Percentiles rank a stretch among this genome's conserved stretches.
phyloP scores from a whole-genome alignment of 1,284 basidiomycete genomes.

The Ceratobasidium sp. region DNA sequence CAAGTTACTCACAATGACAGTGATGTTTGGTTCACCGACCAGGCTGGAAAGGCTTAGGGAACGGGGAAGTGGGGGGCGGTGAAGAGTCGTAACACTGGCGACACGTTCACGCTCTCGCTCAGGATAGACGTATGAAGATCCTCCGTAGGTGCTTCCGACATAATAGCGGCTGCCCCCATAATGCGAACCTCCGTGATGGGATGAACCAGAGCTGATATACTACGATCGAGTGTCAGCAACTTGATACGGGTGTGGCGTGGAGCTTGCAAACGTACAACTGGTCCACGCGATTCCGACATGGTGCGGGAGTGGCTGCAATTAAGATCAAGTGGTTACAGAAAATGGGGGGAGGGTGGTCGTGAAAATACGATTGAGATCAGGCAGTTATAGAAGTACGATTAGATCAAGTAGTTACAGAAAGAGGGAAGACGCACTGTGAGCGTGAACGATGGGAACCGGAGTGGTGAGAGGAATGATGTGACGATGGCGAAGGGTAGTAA shows the following conservation, averaged over 20 bases:
- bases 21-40: constrained; percentile 38
- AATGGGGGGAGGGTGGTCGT: too few species aligned
- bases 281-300: constrained; percentile 43
- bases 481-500: constrained; percentile 31
- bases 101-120: constrained; percentile 41
- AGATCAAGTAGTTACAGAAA: too few species aligned
- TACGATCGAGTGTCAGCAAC: neutral
- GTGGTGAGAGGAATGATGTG: constrained; percentile 16
- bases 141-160: constrained; percentile 38
- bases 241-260: neutral
- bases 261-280: constrained; percentile 23
- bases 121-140: constrained; percentile 41
- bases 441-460: constrained; percentile 31
- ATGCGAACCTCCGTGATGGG: constrained; percentile 27
- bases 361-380: too few species aligned
- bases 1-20: constrained; percentile 26
- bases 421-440: too few species aligned
- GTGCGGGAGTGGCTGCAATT: constrained; percentile 37
- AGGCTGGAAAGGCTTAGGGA: constrained; percentile 35
- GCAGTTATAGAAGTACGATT: too few species aligned
- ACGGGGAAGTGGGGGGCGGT: constrained; percentile 33
- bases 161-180: constrained; percentile 36
- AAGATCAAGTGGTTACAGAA: too few species aligned
- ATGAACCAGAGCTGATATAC: constrained; percentile 43
- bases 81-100: constrained; percentile 38